Base-by-base conservation (phyloP, 768 basidiomycete species). In the Favolaschia claudopus region DNA sequence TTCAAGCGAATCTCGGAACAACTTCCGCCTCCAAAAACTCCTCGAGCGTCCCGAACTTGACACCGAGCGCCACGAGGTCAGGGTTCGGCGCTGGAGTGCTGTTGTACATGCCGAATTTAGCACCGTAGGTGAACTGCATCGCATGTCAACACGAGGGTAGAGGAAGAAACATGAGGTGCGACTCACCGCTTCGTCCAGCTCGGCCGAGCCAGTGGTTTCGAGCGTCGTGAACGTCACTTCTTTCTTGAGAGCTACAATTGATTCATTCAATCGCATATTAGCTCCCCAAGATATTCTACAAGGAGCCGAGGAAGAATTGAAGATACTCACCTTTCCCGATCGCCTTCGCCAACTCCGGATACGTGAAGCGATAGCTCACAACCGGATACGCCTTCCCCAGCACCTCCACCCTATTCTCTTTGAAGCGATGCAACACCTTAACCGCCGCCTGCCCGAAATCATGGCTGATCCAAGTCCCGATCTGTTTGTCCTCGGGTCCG, bases 161-260 rank as follows among this genome's bases (percentile, higher is more conserved):
- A 4, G 1, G 12, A 15, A 20, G 29, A 19, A 14, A 25, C 10
- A 28, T 19, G 8, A 27, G 17, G 17, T 20, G 31, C 55, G 33
- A 56, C 64, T 6, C 40, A 72, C 70, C 70, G 67, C 72, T 4
- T 67, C 39, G 15, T 72, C 72, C 10, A 70, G 5, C 48, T 73
- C 68, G 51, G 60, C 27, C 3, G 62, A 44, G 10, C 70, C 72
- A 32, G 29, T 4, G 12, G 62, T 36, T n/a, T 17, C 25, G 7
- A 61, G 55, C 1, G 52, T 48, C 19, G 65, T 59, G 36, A 73
- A 73, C 6, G 53, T 68, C n/a, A 72, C 70, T 2, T 67, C 61
- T 25, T 71, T 73, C 31, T 64, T 64, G n/a, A 73, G 9, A 9
- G 50, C 72, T 72, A 24, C 22, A 28, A 47, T 3, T 9, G 9